Percentiles rank a stretch among this genome's conserved stretches.
These are phyloP conservation scores for Chaetomium sp. DNA, from an alignment of 2,329 filamentous ascomycete genomes.

Conservation along the genomic window DNA sequence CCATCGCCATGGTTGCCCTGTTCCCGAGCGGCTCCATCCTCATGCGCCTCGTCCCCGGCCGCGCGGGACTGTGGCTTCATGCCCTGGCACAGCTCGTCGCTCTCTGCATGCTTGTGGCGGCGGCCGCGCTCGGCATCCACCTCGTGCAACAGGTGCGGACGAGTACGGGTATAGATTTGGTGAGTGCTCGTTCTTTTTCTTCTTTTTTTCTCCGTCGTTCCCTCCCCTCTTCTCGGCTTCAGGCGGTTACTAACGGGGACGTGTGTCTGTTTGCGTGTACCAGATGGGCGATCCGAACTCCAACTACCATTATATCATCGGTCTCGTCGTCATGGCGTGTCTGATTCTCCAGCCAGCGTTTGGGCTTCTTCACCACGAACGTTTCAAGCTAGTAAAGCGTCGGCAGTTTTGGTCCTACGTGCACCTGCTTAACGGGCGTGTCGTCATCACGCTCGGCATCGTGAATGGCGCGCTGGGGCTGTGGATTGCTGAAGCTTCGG, in stretches of 20 bases:
- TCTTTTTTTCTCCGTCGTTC: no score
- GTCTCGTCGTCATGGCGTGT: constrained; percentile 45
- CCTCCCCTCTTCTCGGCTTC: no score
- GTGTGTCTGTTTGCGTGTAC: neutral
- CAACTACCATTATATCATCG: constrained; percentile 51
- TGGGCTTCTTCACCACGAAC: constrained; percentile 48
- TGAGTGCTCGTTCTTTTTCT: neutral
- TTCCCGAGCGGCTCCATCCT: constrained; percentile 50
- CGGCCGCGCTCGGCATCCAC: constrained; percentile 47
- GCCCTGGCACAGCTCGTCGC: constrained; percentile 44
- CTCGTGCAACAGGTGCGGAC: constrained; percentile 38
- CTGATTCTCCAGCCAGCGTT: constrained; percentile 48
- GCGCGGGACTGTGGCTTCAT: constrained; percentile 44
- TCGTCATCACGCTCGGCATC: constrained; percentile 47
- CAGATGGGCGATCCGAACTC: constrained; percentile 39
- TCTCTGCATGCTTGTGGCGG: constrained; percentile 43
- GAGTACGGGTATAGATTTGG: constrained; percentile 5
- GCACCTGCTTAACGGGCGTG: constrained; percentile 50
- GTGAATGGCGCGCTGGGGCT: constrained; percentile 50
- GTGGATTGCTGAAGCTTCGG: constrained; percentile 26
- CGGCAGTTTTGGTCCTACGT: constrained; percentile 47
- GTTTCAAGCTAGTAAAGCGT: constrained; percentile 44
- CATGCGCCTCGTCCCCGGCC: constrained; percentile 45
- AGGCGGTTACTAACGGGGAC: no score
- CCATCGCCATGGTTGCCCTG: constrained; percentile 46